Base-by-base conservation (phyloP, 2,329 filamentous ascomycete genomes). In the Nectriaceae sp. region DNA sequence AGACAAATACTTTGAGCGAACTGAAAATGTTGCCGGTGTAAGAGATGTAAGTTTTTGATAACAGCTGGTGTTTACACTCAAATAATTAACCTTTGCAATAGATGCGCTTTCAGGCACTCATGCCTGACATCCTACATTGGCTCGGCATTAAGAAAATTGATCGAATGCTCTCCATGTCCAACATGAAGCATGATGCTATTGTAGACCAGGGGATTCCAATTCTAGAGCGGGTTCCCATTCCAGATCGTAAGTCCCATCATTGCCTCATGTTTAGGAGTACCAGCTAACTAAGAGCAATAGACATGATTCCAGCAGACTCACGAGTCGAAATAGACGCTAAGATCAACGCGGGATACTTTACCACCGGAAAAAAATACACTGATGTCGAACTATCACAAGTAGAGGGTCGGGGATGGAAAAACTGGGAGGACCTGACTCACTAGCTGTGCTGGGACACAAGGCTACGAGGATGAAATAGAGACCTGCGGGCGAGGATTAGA, bases 81-180 rank as follows among this genome's bases (percentile, higher is more conserved):
- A n/a, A n/a, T n/a, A n/a, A n/a, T n/a, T n/a, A n/a, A n/a, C n/a
- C n/a, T n/a, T 79, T 83, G 49, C 85, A 89, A 72, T 86, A 86
- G 56, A 97, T 97, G 93, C 86, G 94, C 31, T 97, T 97, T 78
- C 94, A 97, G 75, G 93, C 93, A 21, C 78, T 99, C 46, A 97
- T 97, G 94, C 93, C 94, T 26, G 91, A 96, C 68, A 96, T 97
- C 57, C 79, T 97, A 44, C 94, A 97, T 72, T 97, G 94, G 94
- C 82, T 99, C 21, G 94, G 94, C 53, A 97, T 99, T 66, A 94
- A 89, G 68, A 97, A 97, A 79, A 97, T 99, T 65, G 94, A 99
- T 70, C 82, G 92, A 52, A 99, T 97, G 94, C 76, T 97, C 61
- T 95, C 90, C 75, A 97, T 97, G 94, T 95, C 90, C 72, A 96